phyloP scores from a whole-genome alignment of 2,329 filamentous ascomycete species.

The Dactylonectria estremocensis region DNA sequence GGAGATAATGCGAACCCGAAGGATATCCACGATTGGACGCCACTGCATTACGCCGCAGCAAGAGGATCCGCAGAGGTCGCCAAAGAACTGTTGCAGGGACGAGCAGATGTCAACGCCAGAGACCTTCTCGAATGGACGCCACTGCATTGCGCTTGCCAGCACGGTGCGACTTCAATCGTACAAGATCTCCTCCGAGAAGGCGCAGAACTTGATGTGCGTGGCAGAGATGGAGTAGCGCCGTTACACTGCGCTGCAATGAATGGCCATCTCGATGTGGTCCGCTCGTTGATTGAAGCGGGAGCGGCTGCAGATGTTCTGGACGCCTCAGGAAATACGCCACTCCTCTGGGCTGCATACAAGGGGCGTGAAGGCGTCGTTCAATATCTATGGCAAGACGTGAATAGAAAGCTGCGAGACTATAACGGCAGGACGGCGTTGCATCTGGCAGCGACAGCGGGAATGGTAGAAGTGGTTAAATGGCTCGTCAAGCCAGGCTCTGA shows the following conservation, averaged over 20 bases:
- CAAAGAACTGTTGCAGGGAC: constrained; percentile 3
- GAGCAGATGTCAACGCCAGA: constrained; percentile 27
- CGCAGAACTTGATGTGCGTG: background rate
- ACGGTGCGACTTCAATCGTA: background rate
- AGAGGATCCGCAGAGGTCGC: background rate
- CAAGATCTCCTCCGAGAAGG: background rate
- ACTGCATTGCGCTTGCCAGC: constrained; percentile 42
- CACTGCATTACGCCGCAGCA: constrained; percentile 42
- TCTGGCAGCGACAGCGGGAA: constrained; percentile 14
- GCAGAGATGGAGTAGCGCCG: constrained; percentile 22
- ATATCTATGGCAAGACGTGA: constrained; percentile 22
- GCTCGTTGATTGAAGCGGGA: background rate
- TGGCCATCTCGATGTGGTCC: background rate
- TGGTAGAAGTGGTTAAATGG: background rate
- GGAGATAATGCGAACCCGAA: constrained; percentile 19
- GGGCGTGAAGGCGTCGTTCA: constrained; percentile 13
- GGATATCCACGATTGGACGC: constrained; percentile 42
- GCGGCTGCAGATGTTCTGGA: constrained; percentile 8
- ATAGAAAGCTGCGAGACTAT: constrained; percentile 25
- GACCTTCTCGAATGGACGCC: constrained; percentile 42
- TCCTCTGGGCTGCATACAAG: constrained; percentile 25
- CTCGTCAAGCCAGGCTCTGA: background rate
- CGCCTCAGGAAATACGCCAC: constrained; percentile 18
- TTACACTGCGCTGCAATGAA: constrained; percentile 12
- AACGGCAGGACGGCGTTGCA: constrained; percentile 30